These are phyloP conservation scores for Sisymbrium irio DNA, from an alignment of 345 rosid species.

Conservation along the genomic window DNA sequence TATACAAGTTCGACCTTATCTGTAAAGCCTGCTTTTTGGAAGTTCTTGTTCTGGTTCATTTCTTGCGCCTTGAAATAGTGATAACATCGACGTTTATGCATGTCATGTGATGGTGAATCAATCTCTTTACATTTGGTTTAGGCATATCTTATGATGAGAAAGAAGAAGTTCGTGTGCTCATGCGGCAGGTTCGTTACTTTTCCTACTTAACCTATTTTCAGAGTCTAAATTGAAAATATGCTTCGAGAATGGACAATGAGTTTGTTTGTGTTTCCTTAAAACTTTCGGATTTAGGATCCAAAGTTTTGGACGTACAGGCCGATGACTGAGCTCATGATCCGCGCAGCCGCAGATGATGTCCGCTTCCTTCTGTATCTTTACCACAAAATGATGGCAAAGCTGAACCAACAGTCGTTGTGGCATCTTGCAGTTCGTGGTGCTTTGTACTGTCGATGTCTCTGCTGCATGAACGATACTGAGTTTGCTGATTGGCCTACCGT, in stretches of 20 bases:
- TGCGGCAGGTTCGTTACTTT: constrained; percentile 65
- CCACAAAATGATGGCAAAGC: constrained; percentile 75
- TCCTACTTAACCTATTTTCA: neutral
- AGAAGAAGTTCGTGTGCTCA: constrained; percentile 89
- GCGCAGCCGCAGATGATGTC: constrained; percentile 96
- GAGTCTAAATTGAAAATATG: neutral
- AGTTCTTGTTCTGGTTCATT: constrained; percentile 27
- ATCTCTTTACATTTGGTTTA: constrained; percentile 28
- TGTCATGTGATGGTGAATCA: constrained; percentile 8
- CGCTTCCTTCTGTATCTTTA: constrained; percentile 82
- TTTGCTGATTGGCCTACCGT: constrained; percentile 75
- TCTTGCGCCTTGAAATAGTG: constrained; percentile 24
- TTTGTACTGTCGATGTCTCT: constrained; percentile 80
- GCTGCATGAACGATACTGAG: constrained; percentile 61
- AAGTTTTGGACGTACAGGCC: constrained; percentile 85
- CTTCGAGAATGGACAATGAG: neutral
- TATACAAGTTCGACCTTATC: constrained; percentile 19
- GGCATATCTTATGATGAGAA: constrained; percentile 87
- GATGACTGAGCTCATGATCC: constrained; percentile 78
- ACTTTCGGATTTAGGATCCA: constrained; percentile 61
- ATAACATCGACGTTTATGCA: neutral
- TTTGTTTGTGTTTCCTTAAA: neutral
- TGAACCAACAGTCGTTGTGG: constrained; percentile 70
- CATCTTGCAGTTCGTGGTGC: constrained; percentile 80
- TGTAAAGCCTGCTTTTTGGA: constrained; percentile 29